A percentile compares a stretch with the other conserved stretches of the same genome.
These are phyloP conservation scores for Gyrodon lividus DNA, from an alignment of 768 basidiomycete genomes.

Conservation along the genomic window DNA sequence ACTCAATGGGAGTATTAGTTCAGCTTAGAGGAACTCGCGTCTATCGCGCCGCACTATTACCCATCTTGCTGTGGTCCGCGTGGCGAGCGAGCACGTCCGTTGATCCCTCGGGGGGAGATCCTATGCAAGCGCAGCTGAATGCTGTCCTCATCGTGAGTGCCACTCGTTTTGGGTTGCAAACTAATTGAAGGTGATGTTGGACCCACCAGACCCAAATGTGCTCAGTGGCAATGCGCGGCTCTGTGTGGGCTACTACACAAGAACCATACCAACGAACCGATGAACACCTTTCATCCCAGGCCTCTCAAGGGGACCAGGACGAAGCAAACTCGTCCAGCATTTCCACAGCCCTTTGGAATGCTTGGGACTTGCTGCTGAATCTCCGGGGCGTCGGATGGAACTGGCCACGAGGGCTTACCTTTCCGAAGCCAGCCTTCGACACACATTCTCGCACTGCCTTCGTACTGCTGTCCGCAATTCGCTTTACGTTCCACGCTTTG, in stretches of 20 bases:
- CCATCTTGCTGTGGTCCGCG: slow-evolving; percentile 42
- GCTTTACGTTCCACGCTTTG: slow-evolving; percentile 5
- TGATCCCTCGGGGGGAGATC: slow-evolving; percentile 23
- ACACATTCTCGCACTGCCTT: slow-evolving; percentile 18
- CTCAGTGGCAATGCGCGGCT: slow-evolving; percentile 13
- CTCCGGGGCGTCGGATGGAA: slow-evolving; percentile 29
- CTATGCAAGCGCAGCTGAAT: slow-evolving; percentile 13
- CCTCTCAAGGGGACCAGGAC: background rate
- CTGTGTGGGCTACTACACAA: slow-evolving; percentile 21
- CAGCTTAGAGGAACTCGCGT: slow-evolving; percentile 40
- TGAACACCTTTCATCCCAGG: background rate
- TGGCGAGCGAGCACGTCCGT: slow-evolving; percentile 38
- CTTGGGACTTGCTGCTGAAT: slow-evolving; percentile 22
- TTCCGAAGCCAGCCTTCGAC: slow-evolving; percentile 15
- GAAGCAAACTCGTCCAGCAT: background rate
- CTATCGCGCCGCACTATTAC: slow-evolving; percentile 49
- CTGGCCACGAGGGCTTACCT: slow-evolving; percentile 13
- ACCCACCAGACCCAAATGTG: slow-evolving; percentile 14
- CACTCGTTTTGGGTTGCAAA: background rate
- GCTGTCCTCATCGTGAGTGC: slow-evolving; percentile 19
- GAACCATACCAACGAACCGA: slow-evolving; percentile 14
- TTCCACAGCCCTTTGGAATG: slow-evolving; percentile 21
- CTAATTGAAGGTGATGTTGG: background rate
- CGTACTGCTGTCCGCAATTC: slow-evolving; percentile 8
- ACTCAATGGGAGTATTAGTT: slow-evolving; percentile 53